These are phyloP conservation scores for Neopestalotiopsis rosae DNA, from an alignment of 2,329 filamentous ascomycete species.

Conservation along the genomic window DNA sequence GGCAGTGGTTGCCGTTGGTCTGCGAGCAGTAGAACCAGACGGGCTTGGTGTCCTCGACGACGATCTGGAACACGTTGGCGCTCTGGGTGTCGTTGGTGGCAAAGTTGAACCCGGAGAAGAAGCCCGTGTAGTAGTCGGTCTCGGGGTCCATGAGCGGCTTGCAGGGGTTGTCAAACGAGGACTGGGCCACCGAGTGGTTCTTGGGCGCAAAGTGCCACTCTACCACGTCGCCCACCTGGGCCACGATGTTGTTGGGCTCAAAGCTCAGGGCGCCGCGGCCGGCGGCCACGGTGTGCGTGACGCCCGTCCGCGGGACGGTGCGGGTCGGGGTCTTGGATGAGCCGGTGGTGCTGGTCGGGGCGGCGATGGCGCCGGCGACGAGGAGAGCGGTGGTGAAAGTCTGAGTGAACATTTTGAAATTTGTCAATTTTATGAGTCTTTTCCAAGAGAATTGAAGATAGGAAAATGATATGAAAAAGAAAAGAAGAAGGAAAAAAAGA, in stretches of 20 bases:
- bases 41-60: slow-evolving; percentile 17
- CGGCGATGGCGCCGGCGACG: slow-evolving; percentile 30
- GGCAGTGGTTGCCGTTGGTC: slow-evolving; percentile 26
- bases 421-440: not conserved
- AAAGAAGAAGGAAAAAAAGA: not conserved
- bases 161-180: slow-evolving; percentile 48
- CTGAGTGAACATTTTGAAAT: slow-evolving; percentile 40
- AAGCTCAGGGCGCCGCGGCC: slow-evolving; percentile 53
- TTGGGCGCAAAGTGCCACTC: slow-evolving; percentile 60
- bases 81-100: slow-evolving; percentile 3
- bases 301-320: slow-evolving; percentile 42
- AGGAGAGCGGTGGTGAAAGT: slow-evolving; percentile 34
- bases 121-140: not conserved
- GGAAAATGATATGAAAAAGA: not conserved
- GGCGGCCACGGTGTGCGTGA: slow-evolving; percentile 52
- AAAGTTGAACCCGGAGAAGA: slow-evolving; percentile 22
- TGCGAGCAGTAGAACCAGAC: slow-evolving; percentile 22
- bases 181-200: slow-evolving; percentile 55
- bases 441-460: not conserved
- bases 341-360: slow-evolving; percentile 34
- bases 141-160: slow-evolving; percentile 3
- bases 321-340: slow-evolving; percentile 30
- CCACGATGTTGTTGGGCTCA: slow-evolving; percentile 54
- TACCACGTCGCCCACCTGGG: slow-evolving; percentile 53
- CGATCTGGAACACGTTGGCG: slow-evolving; percentile 17